Evolutionary conservation across 768 basidiomycete genomes (phyloP), one percentile per base, ranked within the genome.

Genomic region (Xerocomellus dryophilus): DNA sequence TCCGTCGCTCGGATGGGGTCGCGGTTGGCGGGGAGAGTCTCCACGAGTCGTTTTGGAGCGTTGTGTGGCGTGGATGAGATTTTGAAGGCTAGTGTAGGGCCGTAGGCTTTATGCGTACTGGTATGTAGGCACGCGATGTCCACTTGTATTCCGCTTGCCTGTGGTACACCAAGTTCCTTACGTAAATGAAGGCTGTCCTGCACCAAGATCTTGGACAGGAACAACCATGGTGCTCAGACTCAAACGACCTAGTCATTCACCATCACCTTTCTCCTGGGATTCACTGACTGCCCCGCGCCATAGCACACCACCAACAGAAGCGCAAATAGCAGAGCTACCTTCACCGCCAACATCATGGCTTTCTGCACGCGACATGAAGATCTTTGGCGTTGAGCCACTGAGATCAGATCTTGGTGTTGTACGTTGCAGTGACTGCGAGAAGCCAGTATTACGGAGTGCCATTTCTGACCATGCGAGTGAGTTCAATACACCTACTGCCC

Each of bases 341-440:
- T 83, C 87, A 0, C 90, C 92, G 0, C 92, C 93, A 0, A 88
- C 90, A 21, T 79, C 84, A 74, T 92, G 91, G 85, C 84, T 95
- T 14, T 82, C 87, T 25, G 90, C 88, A 8, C 80, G 80, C 43
- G 90, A 94, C 64, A 94, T 93, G 93, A 88, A 86, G 75, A 78
- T 88, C 56, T 96, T 89, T 69, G 92, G 92, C 31, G 77, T 85
- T 3, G 77, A 85, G 51, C 90, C 93, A 7, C 78, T 95, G 15
- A 78, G 78, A 42, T 83, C 84, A 3, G 86, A 89, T 52, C 70
- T 88, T 11, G 80, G 79, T 29, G 68, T 83, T 35, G 82, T 88
- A 51, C 83, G 79, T 50, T 98, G 95, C 73, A 80, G 73, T 43
- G 86, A 93, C 38, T 98, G 95, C 69, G 76, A 74, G 40, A 95